Percentiles rank a stretch among this genome's conserved stretches.
Conservation (phyloP, 495 filamentous ascomycete species). For the Durotheca rogersii region DNA sequence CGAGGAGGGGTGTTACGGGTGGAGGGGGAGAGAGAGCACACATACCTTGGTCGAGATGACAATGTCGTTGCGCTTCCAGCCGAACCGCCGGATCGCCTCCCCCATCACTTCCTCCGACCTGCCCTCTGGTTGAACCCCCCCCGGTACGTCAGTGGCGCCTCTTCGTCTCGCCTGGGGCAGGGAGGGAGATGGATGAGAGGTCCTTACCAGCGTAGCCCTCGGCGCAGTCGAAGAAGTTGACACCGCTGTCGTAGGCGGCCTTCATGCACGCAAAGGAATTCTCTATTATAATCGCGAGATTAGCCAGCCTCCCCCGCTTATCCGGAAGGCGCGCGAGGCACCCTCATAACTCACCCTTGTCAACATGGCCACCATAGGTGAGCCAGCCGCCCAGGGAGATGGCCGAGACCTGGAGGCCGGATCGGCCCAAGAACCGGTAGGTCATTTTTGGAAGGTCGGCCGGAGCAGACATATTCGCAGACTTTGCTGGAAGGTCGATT, state of each 20-base stretch:
- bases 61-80: slow-evolving; percentile 77
- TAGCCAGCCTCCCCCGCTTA: too few species aligned
- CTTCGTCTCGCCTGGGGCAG: neutral
- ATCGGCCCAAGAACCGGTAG: slow-evolving; percentile 72
- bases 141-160: slow-evolving; percentile 14
- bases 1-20: too few species aligned
- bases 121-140: slow-evolving; percentile 40
- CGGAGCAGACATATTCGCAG: slow-evolving; percentile 41
- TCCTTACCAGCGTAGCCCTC: slow-evolving; percentile 56
- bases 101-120: slow-evolving; percentile 76
- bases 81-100: slow-evolving; percentile 62
- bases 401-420: slow-evolving; percentile 72
- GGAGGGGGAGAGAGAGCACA: too few species aligned
- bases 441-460: slow-evolving; percentile 62
- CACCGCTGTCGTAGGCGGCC: slow-evolving; percentile 70
- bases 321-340: neutral
- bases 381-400: slow-evolving; percentile 76
- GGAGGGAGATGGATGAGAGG: neutral
- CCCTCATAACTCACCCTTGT: slow-evolving; percentile 51
- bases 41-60: slow-evolving; percentile 86
- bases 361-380: slow-evolving; percentile 76
- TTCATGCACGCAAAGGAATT: slow-evolving; percentile 68
- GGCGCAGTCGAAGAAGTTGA: slow-evolving; percentile 75
- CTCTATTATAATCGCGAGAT: too few species aligned
- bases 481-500: neutral